These are phyloP conservation scores for Jatropha podagrica DNA, from an alignment of 441 rosid genomes.

Conservation along the genomic window DNA sequence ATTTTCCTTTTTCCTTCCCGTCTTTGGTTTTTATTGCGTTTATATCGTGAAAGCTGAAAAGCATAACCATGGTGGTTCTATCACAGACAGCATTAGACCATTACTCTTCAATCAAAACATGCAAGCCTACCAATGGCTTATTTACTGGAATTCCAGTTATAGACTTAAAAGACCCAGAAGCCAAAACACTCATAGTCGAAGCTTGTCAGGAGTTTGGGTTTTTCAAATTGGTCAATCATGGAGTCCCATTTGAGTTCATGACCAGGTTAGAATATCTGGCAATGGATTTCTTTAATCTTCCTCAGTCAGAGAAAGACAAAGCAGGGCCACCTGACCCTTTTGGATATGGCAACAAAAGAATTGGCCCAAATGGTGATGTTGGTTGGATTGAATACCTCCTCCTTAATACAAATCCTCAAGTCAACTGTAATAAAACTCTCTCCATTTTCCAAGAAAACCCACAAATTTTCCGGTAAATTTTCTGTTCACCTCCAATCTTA, in stretches of 20 bases:
- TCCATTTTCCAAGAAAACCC: conserved; percentile 37
- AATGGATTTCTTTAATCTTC: conserved; percentile 49
- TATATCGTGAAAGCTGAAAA: background rate
- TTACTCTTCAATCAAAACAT: conserved; percentile 49
- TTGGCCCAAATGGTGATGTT: conserved; percentile 71
- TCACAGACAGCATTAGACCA: conserved; percentile 59
- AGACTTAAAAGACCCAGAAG: conserved; percentile 52
- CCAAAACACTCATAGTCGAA: conserved; percentile 42
- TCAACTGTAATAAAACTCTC: conserved; percentile 32
- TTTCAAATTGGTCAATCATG: conserved; percentile 80
- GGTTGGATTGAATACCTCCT: conserved; percentile 89
- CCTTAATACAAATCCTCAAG: conserved; percentile 43
- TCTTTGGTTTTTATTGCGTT: no score
- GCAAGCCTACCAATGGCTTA: conserved; percentile 41
- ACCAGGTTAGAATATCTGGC: conserved; percentile 56
- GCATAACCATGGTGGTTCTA: conserved; percentile 57
- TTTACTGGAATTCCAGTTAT: conserved; percentile 50
- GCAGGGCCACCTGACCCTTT: conserved; percentile 82
- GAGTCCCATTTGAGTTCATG: conserved; percentile 50
- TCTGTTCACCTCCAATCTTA: background rate
- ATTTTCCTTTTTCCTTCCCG: background rate
- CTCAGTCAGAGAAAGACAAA: conserved; percentile 68
- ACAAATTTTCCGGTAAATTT: conserved; percentile 50
- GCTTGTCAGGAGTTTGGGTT: conserved; percentile 82
- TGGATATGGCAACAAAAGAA: conserved; percentile 72